Evolutionary conservation across 345 rosid species (phyloP).

Genomic region (Rhizophora mangle): DNA sequence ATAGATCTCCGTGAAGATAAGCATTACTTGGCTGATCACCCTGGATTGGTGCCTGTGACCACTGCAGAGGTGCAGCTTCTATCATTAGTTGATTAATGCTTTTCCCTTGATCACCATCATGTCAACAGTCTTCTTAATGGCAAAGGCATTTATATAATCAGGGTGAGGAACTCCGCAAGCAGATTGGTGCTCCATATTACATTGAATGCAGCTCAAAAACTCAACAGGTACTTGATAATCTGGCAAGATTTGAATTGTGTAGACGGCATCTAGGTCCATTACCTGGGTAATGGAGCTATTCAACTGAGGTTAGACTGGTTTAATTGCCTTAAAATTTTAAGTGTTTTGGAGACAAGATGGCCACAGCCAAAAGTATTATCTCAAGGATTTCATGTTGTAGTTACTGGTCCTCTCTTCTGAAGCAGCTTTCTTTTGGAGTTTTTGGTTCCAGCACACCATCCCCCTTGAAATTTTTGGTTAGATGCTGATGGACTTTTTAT

Average conservation of each 20-base stretch:
- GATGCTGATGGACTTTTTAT: slow-evolving; percentile 5
- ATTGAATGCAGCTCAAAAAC: slow-evolving; percentile 98
- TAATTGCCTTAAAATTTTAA: not conserved
- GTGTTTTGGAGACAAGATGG: slow-evolving; percentile 2
- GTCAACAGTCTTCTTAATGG: slow-evolving; percentile 4
- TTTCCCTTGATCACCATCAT: slow-evolving; percentile 1
- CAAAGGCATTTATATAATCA: slow-evolving; percentile 22
- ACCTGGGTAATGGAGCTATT: not conserved
- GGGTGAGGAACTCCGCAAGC: slow-evolving; percentile 98
- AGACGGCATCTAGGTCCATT: not conserved
- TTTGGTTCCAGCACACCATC: not conserved
- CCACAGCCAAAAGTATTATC: not conserved
- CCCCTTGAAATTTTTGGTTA: slow-evolving; percentile 2
- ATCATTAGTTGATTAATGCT: slow-evolving; percentile 1
- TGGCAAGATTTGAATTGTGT: slow-evolving; percentile 5
- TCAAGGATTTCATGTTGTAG: not conserved
- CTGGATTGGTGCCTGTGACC: slow-evolving; percentile 84
- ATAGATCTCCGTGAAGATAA: slow-evolving; percentile 97
- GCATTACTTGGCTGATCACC: slow-evolving; percentile 93
- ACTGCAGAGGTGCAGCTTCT: slow-evolving; percentile 67
- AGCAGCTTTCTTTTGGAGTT: not conserved
- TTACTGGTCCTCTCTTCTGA: not conserved
- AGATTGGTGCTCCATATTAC: slow-evolving; percentile 87
- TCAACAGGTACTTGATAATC: slow-evolving; percentile 65
- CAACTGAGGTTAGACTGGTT: slow-evolving; percentile 3